phyloP scores from a whole-genome alignment of 1,284 basidiomycete genomes.

The Puccinia polysora region DNA sequence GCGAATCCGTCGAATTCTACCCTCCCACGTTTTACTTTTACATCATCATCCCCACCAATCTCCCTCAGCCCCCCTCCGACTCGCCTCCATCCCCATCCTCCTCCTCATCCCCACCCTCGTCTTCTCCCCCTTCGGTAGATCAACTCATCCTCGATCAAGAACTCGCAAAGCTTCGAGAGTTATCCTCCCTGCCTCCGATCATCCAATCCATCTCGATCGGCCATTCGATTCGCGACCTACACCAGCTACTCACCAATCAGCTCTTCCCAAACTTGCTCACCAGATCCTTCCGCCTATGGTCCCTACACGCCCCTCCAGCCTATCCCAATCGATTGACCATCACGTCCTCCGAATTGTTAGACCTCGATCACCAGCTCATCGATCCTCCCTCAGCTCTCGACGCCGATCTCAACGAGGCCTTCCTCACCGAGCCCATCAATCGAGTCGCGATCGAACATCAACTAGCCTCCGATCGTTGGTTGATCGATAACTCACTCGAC shows the following conservation, averaged over 20 bases:
- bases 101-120: too few species aligned
- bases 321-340: conserved; percentile 44
- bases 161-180: too few species aligned
- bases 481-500: conserved; percentile 14
- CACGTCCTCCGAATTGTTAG: neutral
- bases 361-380: conserved; percentile 8
- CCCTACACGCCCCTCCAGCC: conserved; percentile 45
- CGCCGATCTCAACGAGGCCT: conserved; percentile 30
- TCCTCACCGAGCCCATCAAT: conserved; percentile 32
- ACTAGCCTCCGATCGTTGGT: conserved; percentile 4
- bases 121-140: too few species aligned
- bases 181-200: neutral
- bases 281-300: conserved; percentile 16
- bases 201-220: conserved; percentile 23
- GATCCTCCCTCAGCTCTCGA: conserved; percentile 14
- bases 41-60: conserved; percentile 30
- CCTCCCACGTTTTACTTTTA: conserved; percentile 32
- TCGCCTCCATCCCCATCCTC: too few species aligned
- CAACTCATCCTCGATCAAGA: too few species aligned
- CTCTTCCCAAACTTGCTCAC: neutral
- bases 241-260: neutral
- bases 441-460: conserved; percentile 43
- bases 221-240: neutral
- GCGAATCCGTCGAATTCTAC: conserved; percentile 42
- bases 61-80: neutral